Evolutionary conservation across 768 basidiomycete species (phyloP), one percentile per base, ranked within the genome.

Genomic region (Kwoniella dejecticola): DNA sequence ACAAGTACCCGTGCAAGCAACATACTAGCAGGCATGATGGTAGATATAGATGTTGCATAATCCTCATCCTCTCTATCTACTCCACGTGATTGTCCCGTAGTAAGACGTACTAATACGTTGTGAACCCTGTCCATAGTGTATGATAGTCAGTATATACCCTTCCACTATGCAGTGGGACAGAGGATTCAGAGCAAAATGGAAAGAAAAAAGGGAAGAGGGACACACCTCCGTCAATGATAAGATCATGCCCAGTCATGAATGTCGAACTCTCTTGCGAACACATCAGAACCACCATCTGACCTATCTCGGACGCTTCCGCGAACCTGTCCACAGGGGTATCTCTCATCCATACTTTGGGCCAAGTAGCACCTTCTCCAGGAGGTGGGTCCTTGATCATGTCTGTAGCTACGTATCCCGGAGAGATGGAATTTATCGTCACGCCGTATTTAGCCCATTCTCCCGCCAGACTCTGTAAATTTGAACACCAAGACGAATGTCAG

Each of bases 211-310:
- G 29, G 12, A 42, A 29, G 3, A n/a, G 15, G 41, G 15, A 70
- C 74, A 64, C 57, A 74, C 77, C 77, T 54, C 78, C 77, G 56
- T 78, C 77, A 24, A 75, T 53, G 2, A 78, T 68, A 0, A 79
- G 47, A 58, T 79, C 78, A 15, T 63, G 57, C 1, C 79, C 79
- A 2, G 77, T 77, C 76, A 79, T 74, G 60, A 75, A 80, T 4
- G 63, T 59, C 11, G 44, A 52, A 13, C 60, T 62, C 6, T 60
- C 50, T 15, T 60, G 57, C 1, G 71, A 73, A 26, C 62, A 54
- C 57, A 80, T 48, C 26, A 77, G 45, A 7, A 69, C 69, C 12
- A 79, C 62, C 30, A 70, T 59, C 26, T 74, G 60, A 6, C 75
- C 79, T 8, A 78, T 54, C 45, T 78, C 76, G 29, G 69, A 47